Evolutionary conservation across 192 early-diverging fungal genomes (phyloP).

Genomic region (Haplosporangium gracile): DNA sequence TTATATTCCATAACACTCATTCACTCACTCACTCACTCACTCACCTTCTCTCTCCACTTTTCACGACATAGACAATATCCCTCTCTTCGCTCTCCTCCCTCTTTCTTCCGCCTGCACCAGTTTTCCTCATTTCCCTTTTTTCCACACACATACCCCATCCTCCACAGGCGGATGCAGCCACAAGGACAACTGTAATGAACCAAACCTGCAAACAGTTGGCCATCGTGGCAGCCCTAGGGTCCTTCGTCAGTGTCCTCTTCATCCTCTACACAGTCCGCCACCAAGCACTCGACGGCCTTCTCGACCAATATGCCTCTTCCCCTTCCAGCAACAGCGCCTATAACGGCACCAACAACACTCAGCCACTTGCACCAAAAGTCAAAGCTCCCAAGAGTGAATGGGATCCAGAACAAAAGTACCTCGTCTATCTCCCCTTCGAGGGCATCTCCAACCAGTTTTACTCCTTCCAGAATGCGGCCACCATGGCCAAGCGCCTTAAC

Average conservation of each 20-base stretch:
- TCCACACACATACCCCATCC: background rate
- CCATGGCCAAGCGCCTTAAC: constrained; percentile 41
- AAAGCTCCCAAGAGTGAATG: constrained; percentile 19
- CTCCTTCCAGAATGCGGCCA: constrained; percentile 38
- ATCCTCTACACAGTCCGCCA: constrained; percentile 9
- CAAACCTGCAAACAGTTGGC: background rate
- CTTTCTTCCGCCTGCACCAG: background rate
- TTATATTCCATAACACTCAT: background rate
- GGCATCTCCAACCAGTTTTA: constrained; percentile 51
- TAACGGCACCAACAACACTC: background rate
- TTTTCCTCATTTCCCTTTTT: background rate
- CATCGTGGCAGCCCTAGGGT: background rate
- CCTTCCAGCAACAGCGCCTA: background rate
- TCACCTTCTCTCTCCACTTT: background rate
- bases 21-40: no score
- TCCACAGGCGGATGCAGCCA: background rate
- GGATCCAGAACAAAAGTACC: constrained; percentile 19
- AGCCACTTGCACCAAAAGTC: background rate
- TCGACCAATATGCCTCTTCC: background rate
- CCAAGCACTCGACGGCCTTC: constrained; percentile 1
- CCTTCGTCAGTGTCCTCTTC: constrained; percentile 2
- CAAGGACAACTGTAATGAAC: background rate
- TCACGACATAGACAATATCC: background rate
- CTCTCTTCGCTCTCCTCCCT: background rate
- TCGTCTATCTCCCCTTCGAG: constrained; percentile 35